Evolutionary conservation across 345 rosid genomes (phyloP), one percentile per base, ranked within the genome.

Genomic region (Heritiera fomes): DNA sequence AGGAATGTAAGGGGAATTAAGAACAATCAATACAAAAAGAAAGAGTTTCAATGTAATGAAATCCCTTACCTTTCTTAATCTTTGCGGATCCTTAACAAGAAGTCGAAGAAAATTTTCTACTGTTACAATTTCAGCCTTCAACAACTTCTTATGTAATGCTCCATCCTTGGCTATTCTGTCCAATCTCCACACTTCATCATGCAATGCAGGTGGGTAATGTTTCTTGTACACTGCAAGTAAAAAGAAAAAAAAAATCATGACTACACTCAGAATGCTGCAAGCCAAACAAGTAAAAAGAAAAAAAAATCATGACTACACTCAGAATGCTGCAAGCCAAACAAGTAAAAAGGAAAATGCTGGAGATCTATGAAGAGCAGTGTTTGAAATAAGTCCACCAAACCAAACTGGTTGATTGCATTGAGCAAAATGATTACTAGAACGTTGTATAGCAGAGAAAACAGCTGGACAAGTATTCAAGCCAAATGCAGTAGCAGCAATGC

Each of bases 81-180:
- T 91, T 82, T 86, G 97, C 38, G 92, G 88, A 80, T 92, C 97
- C 81, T 86, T 87, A 53, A 90, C 87, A 41, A 93, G 91, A 75
- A 93, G 70, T 30, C 93, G 88, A 77, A 96, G 98, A 81, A 93
- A 93, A 89, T 92, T 97, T 90, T 96, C 93, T 2, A 96, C 98
- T 8, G 95, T 89, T 30, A 77, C 65, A 8, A 96, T 91, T 38
- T 83, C 82, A 62, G 90, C 86, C 70, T 87, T 87, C 9, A 90
- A 73, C 85, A 96, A 85, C 84, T 91, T 93, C 78, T 90, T 92
- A 82, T 96, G 99, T 77, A 96, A 87, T 17, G 97, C 97, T 87
- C 99, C 97, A 76, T 96, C 98, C 84, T 96, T 96, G 0, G 97
- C 99, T 75, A 94, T 96, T 81, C 95, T 89, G 79, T 96, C 99